These are phyloP conservation scores for Puccinia coronata DNA, from an alignment of 1,284 basidiomycete genomes.

Conservation along the genomic window DNA sequence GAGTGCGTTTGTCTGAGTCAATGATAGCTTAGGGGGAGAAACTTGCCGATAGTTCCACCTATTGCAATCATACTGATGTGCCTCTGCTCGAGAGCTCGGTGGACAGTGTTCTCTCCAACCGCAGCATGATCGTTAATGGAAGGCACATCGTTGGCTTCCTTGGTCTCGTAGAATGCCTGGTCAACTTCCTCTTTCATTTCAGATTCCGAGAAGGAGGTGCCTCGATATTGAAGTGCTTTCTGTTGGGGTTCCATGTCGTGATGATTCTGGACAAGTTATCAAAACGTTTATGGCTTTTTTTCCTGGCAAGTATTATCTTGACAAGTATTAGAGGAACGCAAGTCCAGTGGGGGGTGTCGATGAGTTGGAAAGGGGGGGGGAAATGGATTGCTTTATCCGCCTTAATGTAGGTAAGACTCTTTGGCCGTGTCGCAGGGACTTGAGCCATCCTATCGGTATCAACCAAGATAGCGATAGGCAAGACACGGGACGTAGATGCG, in stretches of 20 bases:
- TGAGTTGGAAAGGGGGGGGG: neutral
- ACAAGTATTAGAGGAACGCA: neutral
- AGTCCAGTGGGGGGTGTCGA: neutral
- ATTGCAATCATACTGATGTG: constrained; percentile 50
- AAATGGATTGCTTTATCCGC: neutral
- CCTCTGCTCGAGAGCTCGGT: constrained; percentile 45
- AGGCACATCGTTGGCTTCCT: constrained; percentile 10
- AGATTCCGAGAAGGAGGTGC: neutral
- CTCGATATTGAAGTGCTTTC: neutral
- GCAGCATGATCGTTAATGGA: constrained; percentile 17
- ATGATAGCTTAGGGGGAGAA: neutral
- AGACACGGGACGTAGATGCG: neutral
- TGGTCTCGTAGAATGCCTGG: constrained; percentile 40
- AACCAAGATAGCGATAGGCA: constrained; percentile 23
- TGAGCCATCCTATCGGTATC: neutral
- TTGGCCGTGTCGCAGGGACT: neutral
- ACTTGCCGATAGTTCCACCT: constrained; percentile 43
- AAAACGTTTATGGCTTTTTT: neutral
- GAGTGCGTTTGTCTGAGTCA: neutral
- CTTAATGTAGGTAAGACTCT: neutral
- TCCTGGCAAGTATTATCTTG: neutral
- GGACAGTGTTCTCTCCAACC: constrained; percentile 38
- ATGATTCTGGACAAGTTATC: neutral
- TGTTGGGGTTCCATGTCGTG: neutral
- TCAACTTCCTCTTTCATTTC: constrained; percentile 24